These are phyloP conservation scores for Aspergillus fumigatiaffinis DNA, from an alignment of 2,329 filamentous ascomycete genomes.

Conservation along the genomic window DNA sequence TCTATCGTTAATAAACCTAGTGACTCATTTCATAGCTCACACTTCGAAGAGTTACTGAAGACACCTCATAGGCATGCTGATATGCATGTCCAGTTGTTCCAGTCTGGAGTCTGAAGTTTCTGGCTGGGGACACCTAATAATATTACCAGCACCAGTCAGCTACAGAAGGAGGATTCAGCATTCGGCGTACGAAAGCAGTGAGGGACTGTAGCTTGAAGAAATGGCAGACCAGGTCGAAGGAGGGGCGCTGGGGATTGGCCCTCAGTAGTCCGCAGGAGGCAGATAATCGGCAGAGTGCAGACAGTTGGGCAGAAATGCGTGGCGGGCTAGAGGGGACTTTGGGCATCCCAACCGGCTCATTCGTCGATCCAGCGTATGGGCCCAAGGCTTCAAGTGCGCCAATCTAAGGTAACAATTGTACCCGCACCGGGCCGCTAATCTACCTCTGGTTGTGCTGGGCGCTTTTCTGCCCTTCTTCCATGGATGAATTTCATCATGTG, in stretches of 20 bases:
- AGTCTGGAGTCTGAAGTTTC: neutral
- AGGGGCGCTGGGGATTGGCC: no score
- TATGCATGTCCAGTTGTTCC: neutral
- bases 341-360: conserved; percentile 23
- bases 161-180: neutral
- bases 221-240: no score
- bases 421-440: neutral
- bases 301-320: conserved; percentile 39
- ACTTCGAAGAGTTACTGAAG: neutral
- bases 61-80: neutral
- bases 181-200: no score
- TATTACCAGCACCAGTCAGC: neutral
- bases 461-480: neutral
- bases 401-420: neutral
- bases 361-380: conserved; percentile 6
- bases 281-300: neutral
- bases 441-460: neutral
- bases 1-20: neutral
- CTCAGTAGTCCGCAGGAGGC: no score
- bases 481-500: neutral
- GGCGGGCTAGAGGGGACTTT: conserved; percentile 19
- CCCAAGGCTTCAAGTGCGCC: neutral
- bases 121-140: neutral
- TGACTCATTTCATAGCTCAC: neutral
- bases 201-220: no score